Evolutionary conservation across 169 alveolate genomes (phyloP).

Genomic region (Plasmodium coatneyi): DNA sequence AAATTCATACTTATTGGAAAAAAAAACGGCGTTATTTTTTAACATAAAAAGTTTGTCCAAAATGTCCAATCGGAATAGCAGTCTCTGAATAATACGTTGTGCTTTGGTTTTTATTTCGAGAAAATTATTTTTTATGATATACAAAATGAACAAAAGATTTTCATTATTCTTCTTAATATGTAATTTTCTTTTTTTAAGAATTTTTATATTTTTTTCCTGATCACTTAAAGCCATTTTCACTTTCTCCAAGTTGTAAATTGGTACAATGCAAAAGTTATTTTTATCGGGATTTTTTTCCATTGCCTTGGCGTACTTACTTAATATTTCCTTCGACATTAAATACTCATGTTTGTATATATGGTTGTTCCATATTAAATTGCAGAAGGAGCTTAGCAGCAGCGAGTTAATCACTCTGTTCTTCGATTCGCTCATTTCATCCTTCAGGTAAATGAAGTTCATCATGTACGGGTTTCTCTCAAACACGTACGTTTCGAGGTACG

Average conservation of each 20-base stretch:
- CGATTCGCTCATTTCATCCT: slow-evolving; percentile 68
- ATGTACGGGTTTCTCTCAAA: slow-evolving; percentile 61
- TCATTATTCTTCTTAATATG: slow-evolving; percentile 67
- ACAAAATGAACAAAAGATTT: slow-evolving; percentile 73
- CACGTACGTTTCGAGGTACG: slow-evolving; percentile 73
- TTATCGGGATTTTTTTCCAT: slow-evolving; percentile 72
- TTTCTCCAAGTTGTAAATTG: slow-evolving; percentile 50
- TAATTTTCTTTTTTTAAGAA: slow-evolving; percentile 66
- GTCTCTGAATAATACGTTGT: slow-evolving; percentile 69
- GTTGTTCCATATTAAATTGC: slow-evolving; percentile 64
- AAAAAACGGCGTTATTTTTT: slow-evolving; percentile 71
- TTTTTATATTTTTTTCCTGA: slow-evolving; percentile 62
- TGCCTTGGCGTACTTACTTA: slow-evolving; percentile 64
- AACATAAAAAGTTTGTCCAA: slow-evolving; percentile 65
- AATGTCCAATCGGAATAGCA: slow-evolving; percentile 61
- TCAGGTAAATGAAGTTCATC: slow-evolving; percentile 65
- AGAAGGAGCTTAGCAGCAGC: slow-evolving; percentile 59
- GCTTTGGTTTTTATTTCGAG: slow-evolving; percentile 71
- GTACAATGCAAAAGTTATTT: slow-evolving; percentile 64
- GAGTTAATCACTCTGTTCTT: slow-evolving; percentile 67
- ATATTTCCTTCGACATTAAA: slow-evolving; percentile 68
- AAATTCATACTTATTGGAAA: slow-evolving; percentile 69
- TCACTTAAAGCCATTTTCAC: slow-evolving; percentile 58
- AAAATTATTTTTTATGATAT: slow-evolving; percentile 74
- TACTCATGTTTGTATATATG: slow-evolving; percentile 74